Evolutionary conservation across 495 filamentous ascomycete genomes (phyloP).

Genomic region (Friedmanniomyces simplex): DNA sequence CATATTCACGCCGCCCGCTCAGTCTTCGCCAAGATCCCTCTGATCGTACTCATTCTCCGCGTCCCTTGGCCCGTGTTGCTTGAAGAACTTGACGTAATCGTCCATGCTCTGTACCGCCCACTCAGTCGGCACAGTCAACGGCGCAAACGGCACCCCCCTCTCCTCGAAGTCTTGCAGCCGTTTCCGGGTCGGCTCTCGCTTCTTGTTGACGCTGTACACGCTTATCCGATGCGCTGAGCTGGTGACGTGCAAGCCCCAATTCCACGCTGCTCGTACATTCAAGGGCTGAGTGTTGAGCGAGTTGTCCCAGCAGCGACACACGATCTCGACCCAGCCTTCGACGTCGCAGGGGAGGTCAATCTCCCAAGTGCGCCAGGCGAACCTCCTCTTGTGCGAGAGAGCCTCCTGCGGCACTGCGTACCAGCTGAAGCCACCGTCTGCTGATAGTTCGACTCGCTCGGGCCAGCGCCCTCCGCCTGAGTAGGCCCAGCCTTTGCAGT

Average conservation of each 20-base stretch:
- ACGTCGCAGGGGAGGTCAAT: constrained; percentile 34
- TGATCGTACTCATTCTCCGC: constrained; percentile 1
- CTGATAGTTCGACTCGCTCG: constrained; percentile 45
- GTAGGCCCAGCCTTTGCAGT: constrained; percentile 49
- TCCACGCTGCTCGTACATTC: constrained; percentile 31
- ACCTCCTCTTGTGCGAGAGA: constrained; percentile 32
- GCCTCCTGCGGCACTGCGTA: constrained; percentile 30
- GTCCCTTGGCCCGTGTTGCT: constrained; percentile 40
- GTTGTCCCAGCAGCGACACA: constrained; percentile 37
- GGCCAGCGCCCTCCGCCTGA: constrained; percentile 50
- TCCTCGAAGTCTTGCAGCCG: constrained; percentile 14
- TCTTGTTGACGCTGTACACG: constrained; percentile 29
- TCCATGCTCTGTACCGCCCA: constrained; percentile 35
- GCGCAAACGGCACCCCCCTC: constrained; percentile 15
- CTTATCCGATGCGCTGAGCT: constrained; percentile 13
- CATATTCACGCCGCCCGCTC: neutral
- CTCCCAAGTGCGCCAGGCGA: constrained; percentile 36
- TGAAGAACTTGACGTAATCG: constrained; percentile 40
- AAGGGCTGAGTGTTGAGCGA: constrained; percentile 36
- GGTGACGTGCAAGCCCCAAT: constrained; percentile 16
- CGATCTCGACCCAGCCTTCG: constrained; percentile 38
- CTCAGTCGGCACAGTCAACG: constrained; percentile 15
- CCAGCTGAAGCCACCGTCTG: constrained; percentile 45
- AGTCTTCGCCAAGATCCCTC: neutral
- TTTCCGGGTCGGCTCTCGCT: neutral